phyloP scores from a whole-genome alignment of 2,329 filamentous ascomycete genomes.

The Cryphonectria carpinicola region DNA sequence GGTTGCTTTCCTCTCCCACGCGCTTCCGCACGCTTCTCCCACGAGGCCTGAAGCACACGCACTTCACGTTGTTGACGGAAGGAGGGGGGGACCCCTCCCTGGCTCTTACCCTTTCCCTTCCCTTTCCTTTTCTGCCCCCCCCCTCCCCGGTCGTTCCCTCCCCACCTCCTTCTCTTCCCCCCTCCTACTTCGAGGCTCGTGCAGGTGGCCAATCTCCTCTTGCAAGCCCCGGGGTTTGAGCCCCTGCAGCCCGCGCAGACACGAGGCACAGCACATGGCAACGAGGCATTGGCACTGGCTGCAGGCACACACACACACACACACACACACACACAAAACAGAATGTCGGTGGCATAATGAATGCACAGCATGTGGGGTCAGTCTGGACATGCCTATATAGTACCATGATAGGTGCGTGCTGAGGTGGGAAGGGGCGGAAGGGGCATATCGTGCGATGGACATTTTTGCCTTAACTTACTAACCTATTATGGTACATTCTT shows the following conservation, averaged over 20 bases:
- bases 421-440: neutral
- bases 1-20: constrained; percentile 1
- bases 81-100: neutral
- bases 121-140: neutral
- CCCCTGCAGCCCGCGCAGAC: constrained; percentile 2
- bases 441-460: constrained; percentile 1
- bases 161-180: no score
- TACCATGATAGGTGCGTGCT: neutral
- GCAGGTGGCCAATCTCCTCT: neutral
- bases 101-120: neutral
- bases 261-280: constrained; percentile 5
- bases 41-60: neutral
- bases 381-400: neutral
- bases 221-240: neutral
- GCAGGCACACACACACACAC: neutral
- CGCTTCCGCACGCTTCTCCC: neutral
- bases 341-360: neutral
- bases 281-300: neutral
- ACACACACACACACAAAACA: neutral
- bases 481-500: neutral
- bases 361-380: neutral
- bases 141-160: neutral
- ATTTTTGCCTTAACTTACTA: neutral
- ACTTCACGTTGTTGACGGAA: neutral
- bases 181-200: neutral